phyloP scores from a whole-genome alignment of 176 grass and related monocot species.

The Avena eriantha region DNA sequence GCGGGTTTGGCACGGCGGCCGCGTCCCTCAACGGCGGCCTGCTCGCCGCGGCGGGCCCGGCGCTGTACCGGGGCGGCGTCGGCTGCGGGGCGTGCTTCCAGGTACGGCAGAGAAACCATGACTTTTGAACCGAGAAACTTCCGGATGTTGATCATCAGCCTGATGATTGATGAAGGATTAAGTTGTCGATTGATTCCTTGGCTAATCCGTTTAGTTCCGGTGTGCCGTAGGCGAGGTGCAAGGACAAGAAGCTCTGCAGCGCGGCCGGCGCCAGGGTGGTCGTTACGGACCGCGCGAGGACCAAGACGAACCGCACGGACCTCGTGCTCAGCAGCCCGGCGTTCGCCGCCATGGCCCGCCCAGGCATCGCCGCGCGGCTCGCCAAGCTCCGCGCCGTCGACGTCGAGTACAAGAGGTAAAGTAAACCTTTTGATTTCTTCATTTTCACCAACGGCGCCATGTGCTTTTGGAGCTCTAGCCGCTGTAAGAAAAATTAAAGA shows the following conservation, averaged over 20 bases:
- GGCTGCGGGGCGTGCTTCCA: constrained; percentile 88
- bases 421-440: background rate
- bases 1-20: constrained; percentile 78
- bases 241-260: constrained; percentile 62
- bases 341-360: constrained; percentile 75
- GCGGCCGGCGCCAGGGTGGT: constrained; percentile 64
- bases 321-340: constrained; percentile 66
- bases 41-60: constrained; percentile 58
- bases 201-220: background rate
- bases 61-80: constrained; percentile 67
- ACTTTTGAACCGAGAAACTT: background rate
- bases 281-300: constrained; percentile 70
- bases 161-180: background rate
- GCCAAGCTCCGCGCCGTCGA: constrained; percentile 46
- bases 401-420: constrained; percentile 90
- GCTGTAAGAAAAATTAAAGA: background rate
- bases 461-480: background rate
- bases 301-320: constrained; percentile 66
- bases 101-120: constrained; percentile 22
- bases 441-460: constrained; percentile 42
- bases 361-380: constrained; percentile 57
- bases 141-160: background rate
- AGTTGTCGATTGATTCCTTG: background rate
- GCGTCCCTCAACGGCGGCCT: constrained; percentile 53
- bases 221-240: constrained; percentile 71